Evolutionary conservation across 805 yeast genomes (phyloP).

Genomic region (Saccharomycopsis fermentans): DNA sequence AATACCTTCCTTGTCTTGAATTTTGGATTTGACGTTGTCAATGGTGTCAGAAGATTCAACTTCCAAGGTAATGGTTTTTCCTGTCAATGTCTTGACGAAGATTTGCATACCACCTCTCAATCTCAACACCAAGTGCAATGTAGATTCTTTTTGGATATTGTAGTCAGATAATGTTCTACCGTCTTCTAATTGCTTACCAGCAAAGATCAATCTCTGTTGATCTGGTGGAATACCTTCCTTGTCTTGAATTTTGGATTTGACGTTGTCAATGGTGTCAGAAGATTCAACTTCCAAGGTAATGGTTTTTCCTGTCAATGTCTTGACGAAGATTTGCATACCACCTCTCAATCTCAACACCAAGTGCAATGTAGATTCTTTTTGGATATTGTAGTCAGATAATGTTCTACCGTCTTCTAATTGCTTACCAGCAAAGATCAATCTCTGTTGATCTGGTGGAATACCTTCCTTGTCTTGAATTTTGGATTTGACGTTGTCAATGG

Average conservation of each 20-base stretch:
- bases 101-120: slow-evolving; percentile 75
- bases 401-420: slow-evolving; percentile 99
- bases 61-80: slow-evolving; percentile 97
- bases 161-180: slow-evolving; percentile 95
- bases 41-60: slow-evolving; percentile 97
- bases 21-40: slow-evolving; percentile 93
- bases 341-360: slow-evolving; percentile 96
- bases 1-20: slow-evolving; percentile 95
- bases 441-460: slow-evolving; percentile 99
- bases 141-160: slow-evolving; percentile 97
- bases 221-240: slow-evolving; percentile 97
- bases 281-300: slow-evolving; percentile 97
- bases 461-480: slow-evolving; percentile 99
- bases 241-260: slow-evolving; percentile 93
- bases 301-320: slow-evolving; percentile 93
- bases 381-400: slow-evolving; percentile 98
- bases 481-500: slow-evolving; percentile 97
- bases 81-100: slow-evolving; percentile 57
- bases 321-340: slow-evolving; percentile 35
- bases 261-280: slow-evolving; percentile 94
- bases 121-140: slow-evolving; percentile 91
- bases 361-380: slow-evolving; percentile 97
- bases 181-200: slow-evolving; percentile 94
- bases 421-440: slow-evolving; percentile 99
- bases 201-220: slow-evolving; percentile 93